Base-by-base conservation (phyloP, 345 rosid genomes). In the Geranium rotundifolium region DNA sequence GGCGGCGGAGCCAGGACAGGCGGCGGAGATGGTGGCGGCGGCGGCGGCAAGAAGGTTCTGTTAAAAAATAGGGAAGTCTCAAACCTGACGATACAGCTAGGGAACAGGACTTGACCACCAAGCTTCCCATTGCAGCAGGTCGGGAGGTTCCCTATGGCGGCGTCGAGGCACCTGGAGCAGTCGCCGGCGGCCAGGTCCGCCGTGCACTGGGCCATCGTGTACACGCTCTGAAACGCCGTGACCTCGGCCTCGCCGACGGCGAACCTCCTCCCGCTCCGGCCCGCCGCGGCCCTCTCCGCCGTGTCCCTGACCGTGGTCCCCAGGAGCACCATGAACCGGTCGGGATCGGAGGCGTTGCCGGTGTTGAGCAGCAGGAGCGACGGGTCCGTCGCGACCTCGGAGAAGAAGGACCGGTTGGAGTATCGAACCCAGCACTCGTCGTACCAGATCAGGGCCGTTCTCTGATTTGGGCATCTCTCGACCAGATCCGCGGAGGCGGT, bases 381-480 rank as follows among this genome's bases (percentile, higher is more conserved):
- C n/a, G 54, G 85, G 54, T 9, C 13, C 23, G 1, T 37, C 13
- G 61, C 67, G 59, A 71, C 59, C 1, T 20, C 15, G 2, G 75
- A 63, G 60, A 79, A 59, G 55, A 85, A 50, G 27, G 67, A 59
- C 0, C 2, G 58, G 56, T 78, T 62, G 0, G 82, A 73, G 68
- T 80, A 81, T 14, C 82, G 68, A 31, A 81, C 0, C 71, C 69
- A 60, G 66, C 89, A 84, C 63, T 65, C 59, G 4, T 80, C 82
- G 62, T 62, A 80, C 78, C 75, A 79, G 10, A 34, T 34, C 7
- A 34, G 6, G 41, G 41, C 6, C 0, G 41, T 34, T 4, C 41
- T 34, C 41, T 34, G 41, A 4, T 5, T 34, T 1, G 41, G 41
- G 41, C 41, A 34, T 7, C 27, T 19, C 6, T 41, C n/a, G 29